These are phyloP conservation scores for Solanum rostratum DNA, from an alignment of 257 asterid genomes.

Conservation along the genomic window DNA sequence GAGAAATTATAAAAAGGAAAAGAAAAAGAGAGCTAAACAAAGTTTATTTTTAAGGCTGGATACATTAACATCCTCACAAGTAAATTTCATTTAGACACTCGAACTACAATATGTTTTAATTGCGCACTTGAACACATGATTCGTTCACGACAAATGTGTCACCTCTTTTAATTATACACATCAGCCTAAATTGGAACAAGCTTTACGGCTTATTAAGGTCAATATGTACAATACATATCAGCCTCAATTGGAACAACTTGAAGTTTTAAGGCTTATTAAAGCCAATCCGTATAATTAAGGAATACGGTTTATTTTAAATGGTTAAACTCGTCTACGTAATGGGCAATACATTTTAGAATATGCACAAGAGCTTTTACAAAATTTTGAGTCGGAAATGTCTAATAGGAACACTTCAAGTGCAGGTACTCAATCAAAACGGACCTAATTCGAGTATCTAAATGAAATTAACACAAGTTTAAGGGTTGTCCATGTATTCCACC, in stretches of 20 bases:
- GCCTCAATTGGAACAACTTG: background rate
- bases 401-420: background rate
- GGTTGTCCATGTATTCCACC: background rate
- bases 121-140: background rate
- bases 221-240: no score
- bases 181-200: background rate
- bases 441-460: background rate
- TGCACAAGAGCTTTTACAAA: background rate
- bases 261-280: no score
- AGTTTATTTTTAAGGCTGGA: background rate
- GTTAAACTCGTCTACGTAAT: no score
- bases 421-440: background rate
- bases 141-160: no score
- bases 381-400: background rate
- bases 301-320: no score
- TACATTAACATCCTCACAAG: no score
- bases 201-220: background rate
- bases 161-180: background rate
- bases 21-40: background rate
- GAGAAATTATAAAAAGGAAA: background rate
- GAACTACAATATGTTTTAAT: no score
- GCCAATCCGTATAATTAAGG: no score
- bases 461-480: background rate
- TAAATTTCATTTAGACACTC: no score
- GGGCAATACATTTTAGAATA: no score